Evolutionary conservation across 2,329 filamentous ascomycete genomes (phyloP).

Genomic region (Septoria linicola): DNA sequence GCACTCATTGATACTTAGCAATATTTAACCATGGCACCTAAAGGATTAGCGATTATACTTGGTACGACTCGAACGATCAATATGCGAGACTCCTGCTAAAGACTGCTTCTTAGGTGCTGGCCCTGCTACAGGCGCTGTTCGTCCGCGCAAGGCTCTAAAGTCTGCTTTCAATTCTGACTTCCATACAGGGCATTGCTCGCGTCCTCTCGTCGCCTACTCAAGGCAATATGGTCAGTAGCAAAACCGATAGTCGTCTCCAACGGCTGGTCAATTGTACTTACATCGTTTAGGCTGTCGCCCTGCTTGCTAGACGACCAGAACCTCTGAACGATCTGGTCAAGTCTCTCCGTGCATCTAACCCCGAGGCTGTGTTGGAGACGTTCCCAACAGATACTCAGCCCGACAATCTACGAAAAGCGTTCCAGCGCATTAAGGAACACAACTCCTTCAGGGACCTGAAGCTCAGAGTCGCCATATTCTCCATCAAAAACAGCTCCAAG

Average conservation of each 20-base stretch:
- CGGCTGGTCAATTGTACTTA: too few species aligned
- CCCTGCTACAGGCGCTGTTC: conserved; percentile 38
- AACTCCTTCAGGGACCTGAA: conserved; percentile 51
- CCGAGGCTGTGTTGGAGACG: conserved; percentile 50
- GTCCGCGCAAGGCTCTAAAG: background rate
- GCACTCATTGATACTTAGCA: too few species aligned
- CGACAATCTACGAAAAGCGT: conserved; percentile 49
- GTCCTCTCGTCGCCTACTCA: conserved; percentile 52
- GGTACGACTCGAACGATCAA: background rate
- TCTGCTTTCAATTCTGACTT: background rate
- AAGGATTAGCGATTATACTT: conserved; percentile 53
- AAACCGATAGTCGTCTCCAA: background rate
- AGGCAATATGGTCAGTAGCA: conserved; percentile 46
- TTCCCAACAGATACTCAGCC: conserved; percentile 55
- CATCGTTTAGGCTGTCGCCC: conserved; percentile 46
- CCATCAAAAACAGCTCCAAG: conserved; percentile 56
- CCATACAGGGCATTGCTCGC: conserved; percentile 51
- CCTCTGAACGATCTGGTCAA: conserved; percentile 45
- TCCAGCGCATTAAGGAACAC: conserved; percentile 51
- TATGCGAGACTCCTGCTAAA: conserved; percentile 39
- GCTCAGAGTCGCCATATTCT: conserved; percentile 53
- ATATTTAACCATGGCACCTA: conserved; percentile 50
- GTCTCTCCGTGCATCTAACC: conserved; percentile 44
- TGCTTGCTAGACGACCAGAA: conserved; percentile 52
- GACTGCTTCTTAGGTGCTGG: conserved; percentile 55